A percentile compares a stretch with the other conserved stretches of the same genome.
These are phyloP conservation scores for Diplogelasinospora grovesii DNA, from an alignment of 495 filamentous ascomycete genomes.

Conservation along the genomic window DNA sequence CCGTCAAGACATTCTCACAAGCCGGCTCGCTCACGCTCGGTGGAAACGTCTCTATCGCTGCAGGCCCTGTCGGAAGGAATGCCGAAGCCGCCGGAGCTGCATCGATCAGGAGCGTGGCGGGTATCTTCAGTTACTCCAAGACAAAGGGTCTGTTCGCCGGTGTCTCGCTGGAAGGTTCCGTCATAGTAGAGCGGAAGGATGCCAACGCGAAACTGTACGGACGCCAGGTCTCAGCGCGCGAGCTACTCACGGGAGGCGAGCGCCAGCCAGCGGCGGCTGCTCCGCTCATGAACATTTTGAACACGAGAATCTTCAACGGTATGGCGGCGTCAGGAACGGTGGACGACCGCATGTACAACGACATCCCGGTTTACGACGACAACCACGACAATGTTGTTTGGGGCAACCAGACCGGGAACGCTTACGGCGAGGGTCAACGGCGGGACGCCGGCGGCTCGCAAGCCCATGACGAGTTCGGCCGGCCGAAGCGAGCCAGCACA, in stretches of 20 bases:
- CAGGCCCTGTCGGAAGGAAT: slow-evolving; percentile 88
- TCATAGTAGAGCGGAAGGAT: slow-evolving; percentile 86
- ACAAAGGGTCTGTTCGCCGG: slow-evolving; percentile 96
- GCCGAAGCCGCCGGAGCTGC: slow-evolving; percentile 95
- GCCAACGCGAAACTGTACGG: slow-evolving; percentile 96
- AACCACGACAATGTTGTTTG: slow-evolving; percentile 86
- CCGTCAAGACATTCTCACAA: slow-evolving; percentile 93
- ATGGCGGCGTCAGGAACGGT: slow-evolving; percentile 36
- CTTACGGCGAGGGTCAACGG: slow-evolving; percentile 66
- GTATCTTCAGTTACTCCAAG: slow-evolving; percentile 92
- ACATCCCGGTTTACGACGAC: slow-evolving; percentile 87
- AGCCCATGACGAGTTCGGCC: slow-evolving; percentile 26
- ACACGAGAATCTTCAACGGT: slow-evolving; percentile 75
- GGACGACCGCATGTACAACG: slow-evolving; percentile 81
- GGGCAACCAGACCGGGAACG: slow-evolving; percentile 71
- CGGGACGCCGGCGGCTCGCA: slow-evolving; percentile 56
- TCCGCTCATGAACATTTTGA: slow-evolving; percentile 76
- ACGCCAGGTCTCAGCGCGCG: slow-evolving; percentile 66
- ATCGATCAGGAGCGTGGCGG: slow-evolving; percentile 80
- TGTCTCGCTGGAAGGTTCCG: slow-evolving; percentile 86
- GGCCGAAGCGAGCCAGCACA: slow-evolving; percentile 64
- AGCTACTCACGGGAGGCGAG: slow-evolving; percentile 72
- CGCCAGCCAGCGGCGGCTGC: slow-evolving; percentile 75
- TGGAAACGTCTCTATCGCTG: slow-evolving; percentile 93
- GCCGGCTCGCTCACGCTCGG: slow-evolving; percentile 84